Base-by-base conservation (phyloP, 352 stramenopile species). In the Phytophthora idaei region DNA sequence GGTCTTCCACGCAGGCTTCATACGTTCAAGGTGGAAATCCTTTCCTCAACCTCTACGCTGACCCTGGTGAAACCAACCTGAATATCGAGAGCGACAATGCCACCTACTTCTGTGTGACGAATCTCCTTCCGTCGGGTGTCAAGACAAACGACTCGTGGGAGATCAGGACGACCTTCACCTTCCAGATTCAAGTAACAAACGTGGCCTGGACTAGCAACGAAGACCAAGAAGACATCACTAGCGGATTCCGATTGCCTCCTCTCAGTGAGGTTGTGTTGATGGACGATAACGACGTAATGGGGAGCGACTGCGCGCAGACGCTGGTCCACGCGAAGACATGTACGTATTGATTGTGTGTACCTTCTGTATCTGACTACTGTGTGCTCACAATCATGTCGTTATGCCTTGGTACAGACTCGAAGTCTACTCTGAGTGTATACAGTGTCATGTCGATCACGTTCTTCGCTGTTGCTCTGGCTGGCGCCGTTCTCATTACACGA, bases 401-500 rank as follows among this genome's bases (percentile, higher is more conserved):
- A 56, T 57, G 31, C 42, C 27, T 34, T 76, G 37, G 1, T 56
- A 34, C 45, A 89, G 80, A 81, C 41, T 84, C 75, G 1, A 86
- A 86, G 51, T 85, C 86, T 42, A 86, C 78, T 4, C 39, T 94
- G 28, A 94, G 87, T 71, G 83, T 93, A n/a, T 94, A 93, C 71
- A 93, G 84, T 50, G 87, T 94, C 37, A 92, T 94, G 83, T 94
- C 87, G 0, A 82, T 94, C 50, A 92, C 83, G 36, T 90, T 94
- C 46, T 94, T 89, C 54, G 74, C 87, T 25, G 82, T 94, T 27
- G 83, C 78, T 39, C 74, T 94, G 29, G 87, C 87, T 44, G 87
- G 81, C 2, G 81, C 87, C 28, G 73, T 94, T 28, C 76, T 94
- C 28, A 84, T 94, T 54, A 94, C 87, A 14, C 80, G 87, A 55